A percentile compares a stretch with the other conserved stretches of the same genome.
Conservation (phyloP, 345 rosid genomes). For the Abelmoschus esculentus region DNA sequence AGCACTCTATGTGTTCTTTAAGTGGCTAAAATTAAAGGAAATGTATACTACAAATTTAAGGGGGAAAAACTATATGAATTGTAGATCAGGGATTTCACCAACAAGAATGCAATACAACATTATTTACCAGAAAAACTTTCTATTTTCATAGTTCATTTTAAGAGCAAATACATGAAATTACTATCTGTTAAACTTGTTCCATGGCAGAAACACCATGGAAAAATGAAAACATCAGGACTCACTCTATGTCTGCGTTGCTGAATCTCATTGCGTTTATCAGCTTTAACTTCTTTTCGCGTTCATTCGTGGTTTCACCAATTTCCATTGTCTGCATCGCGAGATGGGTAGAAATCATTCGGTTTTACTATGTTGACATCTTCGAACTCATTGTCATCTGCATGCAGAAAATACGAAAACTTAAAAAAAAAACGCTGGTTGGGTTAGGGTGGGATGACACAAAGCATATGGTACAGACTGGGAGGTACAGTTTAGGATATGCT, state of each 20-base stretch:
- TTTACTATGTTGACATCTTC: constrained; percentile 59
- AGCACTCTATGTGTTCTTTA: too few species aligned
- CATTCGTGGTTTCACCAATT: constrained; percentile 32
- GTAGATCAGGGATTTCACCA: not conserved
- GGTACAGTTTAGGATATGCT: not conserved
- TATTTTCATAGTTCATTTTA: not conserved
- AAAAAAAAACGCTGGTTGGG: not conserved
- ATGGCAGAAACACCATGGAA: not conserved
- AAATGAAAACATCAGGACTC: not conserved
- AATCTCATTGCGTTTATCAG: not conserved
- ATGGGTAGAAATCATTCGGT: constrained; percentile 53
- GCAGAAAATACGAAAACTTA: not conserved
- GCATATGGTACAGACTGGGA: not conserved
- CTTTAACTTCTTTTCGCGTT: not conserved
- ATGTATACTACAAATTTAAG: too few species aligned
- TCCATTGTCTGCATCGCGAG: constrained; percentile 48
- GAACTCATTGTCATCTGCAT: constrained; percentile 60
- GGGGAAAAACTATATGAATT: not conserved
- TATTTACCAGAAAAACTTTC: not conserved
- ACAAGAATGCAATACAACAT: not conserved
- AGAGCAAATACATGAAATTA: not conserved
- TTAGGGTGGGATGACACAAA: constrained; percentile 4
- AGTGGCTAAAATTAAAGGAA: too few species aligned
- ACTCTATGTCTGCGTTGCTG: not conserved
- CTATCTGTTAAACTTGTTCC: not conserved